These are phyloP conservation scores for Avena atlantica DNA, from an alignment of 176 grass and related monocot species.

Conservation along the genomic window DNA sequence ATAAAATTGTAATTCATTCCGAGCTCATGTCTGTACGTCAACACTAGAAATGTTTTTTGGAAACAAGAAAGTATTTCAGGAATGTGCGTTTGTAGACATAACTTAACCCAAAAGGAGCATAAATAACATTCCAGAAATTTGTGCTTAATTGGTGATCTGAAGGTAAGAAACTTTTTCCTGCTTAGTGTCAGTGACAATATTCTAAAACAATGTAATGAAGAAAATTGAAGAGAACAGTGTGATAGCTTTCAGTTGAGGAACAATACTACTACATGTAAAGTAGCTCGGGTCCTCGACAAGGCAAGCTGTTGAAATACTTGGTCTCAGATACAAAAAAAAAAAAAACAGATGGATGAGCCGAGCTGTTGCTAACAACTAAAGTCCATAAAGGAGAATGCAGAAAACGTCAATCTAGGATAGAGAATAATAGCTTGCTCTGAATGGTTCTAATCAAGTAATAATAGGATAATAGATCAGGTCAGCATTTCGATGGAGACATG, in stretches of 20 bases:
- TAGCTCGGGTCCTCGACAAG: neutral
- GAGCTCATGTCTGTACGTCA: slow-evolving; percentile 97
- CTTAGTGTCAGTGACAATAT: neutral
- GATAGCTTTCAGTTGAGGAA: neutral
- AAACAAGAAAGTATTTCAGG: slow-evolving; percentile 28
- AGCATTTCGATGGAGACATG: slow-evolving; percentile 28
- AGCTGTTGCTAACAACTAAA: neutral
- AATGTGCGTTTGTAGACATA: slow-evolving; percentile 15
- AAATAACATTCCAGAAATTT: neutral
- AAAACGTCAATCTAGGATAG: neutral
- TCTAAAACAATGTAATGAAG: neutral
- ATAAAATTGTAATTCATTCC: slow-evolving; percentile 99
- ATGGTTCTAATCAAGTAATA: neutral
- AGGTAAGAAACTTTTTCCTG: neutral
- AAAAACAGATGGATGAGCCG: neutral
- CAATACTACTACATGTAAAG: neutral
- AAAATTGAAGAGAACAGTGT: neutral
- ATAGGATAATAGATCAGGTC: neutral
- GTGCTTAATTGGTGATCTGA: neutral
- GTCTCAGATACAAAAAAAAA: neutral
- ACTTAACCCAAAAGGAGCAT: neutral
- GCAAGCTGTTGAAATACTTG: slow-evolving; percentile 1
- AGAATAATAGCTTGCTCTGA: neutral
- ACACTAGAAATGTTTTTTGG: slow-evolving; percentile 45
- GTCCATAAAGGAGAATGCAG: slow-evolving; percentile 12